Evolutionary conservation across 31 red algal genomes (phyloP).

Genomic region (Asparagopsis taxiformis): DNA sequence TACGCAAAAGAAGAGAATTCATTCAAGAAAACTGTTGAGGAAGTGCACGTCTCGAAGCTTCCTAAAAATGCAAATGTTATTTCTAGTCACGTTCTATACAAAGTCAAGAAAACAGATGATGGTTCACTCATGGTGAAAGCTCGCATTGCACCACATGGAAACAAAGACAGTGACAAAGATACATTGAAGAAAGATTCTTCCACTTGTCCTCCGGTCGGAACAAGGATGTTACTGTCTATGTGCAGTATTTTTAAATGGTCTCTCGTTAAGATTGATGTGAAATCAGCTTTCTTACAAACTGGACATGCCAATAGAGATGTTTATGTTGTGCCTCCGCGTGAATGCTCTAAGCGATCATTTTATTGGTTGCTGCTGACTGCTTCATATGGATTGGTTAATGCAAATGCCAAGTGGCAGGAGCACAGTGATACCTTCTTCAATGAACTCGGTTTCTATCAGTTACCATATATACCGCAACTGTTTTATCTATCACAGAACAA

Average conservation of each 20-base stretch:
- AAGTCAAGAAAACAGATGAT: slow-evolving; percentile 20
- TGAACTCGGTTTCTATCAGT: slow-evolving; percentile 3
- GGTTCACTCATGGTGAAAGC: slow-evolving; percentile 7
- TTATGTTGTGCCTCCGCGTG: too few species aligned
- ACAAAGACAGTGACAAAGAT: slow-evolving; percentile 19
- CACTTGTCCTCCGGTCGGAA: slow-evolving; percentile 20
- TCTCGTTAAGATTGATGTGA: slow-evolving; percentile 17
- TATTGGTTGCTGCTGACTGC: too few species aligned
- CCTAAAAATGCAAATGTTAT: slow-evolving; percentile 21
- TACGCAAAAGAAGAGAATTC: slow-evolving; percentile 18
- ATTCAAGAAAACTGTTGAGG: slow-evolving; percentile 18
- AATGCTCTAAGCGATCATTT: too few species aligned
- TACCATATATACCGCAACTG: slow-evolving; percentile 15
- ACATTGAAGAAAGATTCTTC: slow-evolving; percentile 20
- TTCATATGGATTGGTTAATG: too few species aligned
- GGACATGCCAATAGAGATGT: slow-evolving; percentile 28
- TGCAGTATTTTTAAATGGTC: slow-evolving; percentile 10
- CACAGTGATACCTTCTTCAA: slow-evolving; percentile 14
- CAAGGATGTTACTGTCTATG: slow-evolving; percentile 28
- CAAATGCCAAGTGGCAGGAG: too few species aligned
- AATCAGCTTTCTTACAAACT: slow-evolving; percentile 37
- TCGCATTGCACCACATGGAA: slow-evolving; percentile 32
- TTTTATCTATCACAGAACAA: slow-evolving; percentile 14
- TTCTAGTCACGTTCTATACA: slow-evolving; percentile 9
- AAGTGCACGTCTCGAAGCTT: neutral